Percentiles rank a stretch among this genome's conserved stretches.
phyloP scores from a whole-genome alignment of 2,329 filamentous ascomycete genomes.

The Microsporum audouinii region DNA sequence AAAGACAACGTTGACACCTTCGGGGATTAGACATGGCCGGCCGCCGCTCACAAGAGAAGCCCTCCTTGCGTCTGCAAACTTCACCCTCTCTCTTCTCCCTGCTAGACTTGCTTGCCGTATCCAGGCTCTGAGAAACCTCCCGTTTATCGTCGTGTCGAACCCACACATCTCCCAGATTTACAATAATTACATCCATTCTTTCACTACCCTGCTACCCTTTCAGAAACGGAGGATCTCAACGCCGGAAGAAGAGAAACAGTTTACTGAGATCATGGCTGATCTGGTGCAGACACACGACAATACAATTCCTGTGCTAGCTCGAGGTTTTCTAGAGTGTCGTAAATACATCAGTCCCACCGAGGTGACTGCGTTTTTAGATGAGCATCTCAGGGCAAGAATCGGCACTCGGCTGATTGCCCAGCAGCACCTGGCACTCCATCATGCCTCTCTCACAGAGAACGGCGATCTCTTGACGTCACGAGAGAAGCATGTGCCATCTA shows the following conservation, averaged over 20 bases:
- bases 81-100: constrained; percentile 83
- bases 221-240: constrained; percentile 60
- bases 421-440: constrained; percentile 87
- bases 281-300: constrained; percentile 91
- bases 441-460: constrained; percentile 57
- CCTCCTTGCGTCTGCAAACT: constrained; percentile 83
- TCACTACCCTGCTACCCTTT: constrained; percentile 82
- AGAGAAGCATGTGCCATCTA: constrained; percentile 28
- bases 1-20: background rate
- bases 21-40: constrained; percentile 51
- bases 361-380: constrained; percentile 85
- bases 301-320: constrained; percentile 83
- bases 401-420: constrained; percentile 90
- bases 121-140: constrained; percentile 81
- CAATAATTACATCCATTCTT: constrained; percentile 86
- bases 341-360: constrained; percentile 74
- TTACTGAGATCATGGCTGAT: constrained; percentile 86
- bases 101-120: constrained; percentile 89
- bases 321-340: constrained; percentile 84
- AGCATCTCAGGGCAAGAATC: constrained; percentile 85
- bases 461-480: constrained; percentile 19
- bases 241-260: constrained; percentile 76
- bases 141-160: constrained; percentile 97
- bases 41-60: constrained; percentile 72
- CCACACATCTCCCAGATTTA: constrained; percentile 90